These are phyloP conservation scores for Penicillium sp. DNA, from an alignment of 2,329 filamentous ascomycete species.

Conservation along the genomic window DNA sequence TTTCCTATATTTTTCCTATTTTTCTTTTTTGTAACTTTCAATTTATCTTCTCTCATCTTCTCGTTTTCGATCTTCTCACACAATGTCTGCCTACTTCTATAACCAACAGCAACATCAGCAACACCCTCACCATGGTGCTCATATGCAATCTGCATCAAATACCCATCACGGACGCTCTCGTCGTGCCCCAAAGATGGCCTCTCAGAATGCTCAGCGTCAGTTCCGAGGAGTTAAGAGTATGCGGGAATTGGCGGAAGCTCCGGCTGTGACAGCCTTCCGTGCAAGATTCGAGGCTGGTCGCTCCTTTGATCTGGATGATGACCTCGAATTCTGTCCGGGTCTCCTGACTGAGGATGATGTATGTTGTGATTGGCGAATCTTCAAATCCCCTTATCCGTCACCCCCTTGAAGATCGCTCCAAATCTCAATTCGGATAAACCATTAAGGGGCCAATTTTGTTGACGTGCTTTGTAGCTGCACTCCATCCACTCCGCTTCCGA, in stretches of 20 bases:
- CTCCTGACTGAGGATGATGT: slow-evolving; percentile 93
- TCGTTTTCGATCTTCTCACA: slow-evolving; percentile 24
- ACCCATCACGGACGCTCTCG: slow-evolving; percentile 83
- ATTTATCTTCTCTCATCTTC: slow-evolving; percentile 17
- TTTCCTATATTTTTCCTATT: slow-evolving; percentile 22
- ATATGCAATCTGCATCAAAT: slow-evolving; percentile 54
- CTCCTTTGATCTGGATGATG: slow-evolving; percentile 93
- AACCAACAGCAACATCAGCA: slow-evolving; percentile 42
- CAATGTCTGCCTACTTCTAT: slow-evolving; percentile 49
- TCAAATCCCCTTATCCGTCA: not conserved
- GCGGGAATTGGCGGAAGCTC: slow-evolving; percentile 80
- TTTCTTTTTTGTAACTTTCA: slow-evolving; percentile 21
- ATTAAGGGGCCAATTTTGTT: slow-evolving; percentile 8
- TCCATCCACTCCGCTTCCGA: slow-evolving; percentile 90
- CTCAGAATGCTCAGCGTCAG: slow-evolving; percentile 82
- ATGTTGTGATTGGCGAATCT: slow-evolving; percentile 33
- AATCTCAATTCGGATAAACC: not conserved
- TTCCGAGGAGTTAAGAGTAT: slow-evolving; percentile 80
- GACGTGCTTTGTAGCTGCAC: slow-evolving; percentile 61
- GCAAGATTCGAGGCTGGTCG: slow-evolving; percentile 85
- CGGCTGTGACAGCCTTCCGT: slow-evolving; percentile 73
- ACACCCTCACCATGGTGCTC: slow-evolving; percentile 47
- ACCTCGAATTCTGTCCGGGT: slow-evolving; percentile 91
- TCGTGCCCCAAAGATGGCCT: slow-evolving; percentile 74
- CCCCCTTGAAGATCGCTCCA: slow-evolving; percentile 2